Evolutionary conservation across 2,329 filamentous ascomycete genomes (phyloP), one percentile per base, ranked within the genome.

Genomic region (Arthrocladium fulminans): DNA sequence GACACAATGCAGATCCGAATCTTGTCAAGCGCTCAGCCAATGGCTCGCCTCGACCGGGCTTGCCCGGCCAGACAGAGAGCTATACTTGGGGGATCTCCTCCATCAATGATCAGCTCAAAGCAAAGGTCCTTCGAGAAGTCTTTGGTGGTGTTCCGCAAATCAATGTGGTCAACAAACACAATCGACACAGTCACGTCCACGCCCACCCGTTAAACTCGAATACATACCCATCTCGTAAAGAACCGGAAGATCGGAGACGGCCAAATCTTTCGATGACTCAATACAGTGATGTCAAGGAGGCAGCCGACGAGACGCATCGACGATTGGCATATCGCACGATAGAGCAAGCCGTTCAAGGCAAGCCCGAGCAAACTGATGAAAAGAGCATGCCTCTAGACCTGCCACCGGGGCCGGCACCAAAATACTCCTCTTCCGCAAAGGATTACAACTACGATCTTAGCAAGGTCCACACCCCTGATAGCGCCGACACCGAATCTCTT

Each of bases 41-140:
- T 19, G 30, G 29, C 37, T 44, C 45, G 6, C 40, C 19, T 19
- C 49, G 54, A 29, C 60, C 61, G 23, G 45, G 70, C 23, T 57
- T 71, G 23, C 67, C 73, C 39, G 73, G 70, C 44, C 71, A 73
- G 41, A 69, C 71, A 27, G 67, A 71, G 42, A 81, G 76, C 52
- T 25, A 44, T 30, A 24, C 41, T 3, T 96, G 90, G 89, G 89
- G 90, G 6, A 88, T 88, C 13, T 96, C 89, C 0, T 89, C 84
- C 19, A 86, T 96, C 50, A 97, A 97, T 63, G 84, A 86, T 59
- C 81, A 83, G 51, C 68, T 97, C 32, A 83, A 89, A 51, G 90
- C 94, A 62, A 87, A 94, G 64, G 88, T 96, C 1, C 84, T 96
- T 61, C 86, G 88, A 32, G 89, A 96, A 62, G 90, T 90, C 0